A percentile compares a stretch with the other conserved stretches of the same genome.
Evolutionary conservation across 257 asterid species (phyloP).

Genomic region (Rehmannia glutinosa): DNA sequence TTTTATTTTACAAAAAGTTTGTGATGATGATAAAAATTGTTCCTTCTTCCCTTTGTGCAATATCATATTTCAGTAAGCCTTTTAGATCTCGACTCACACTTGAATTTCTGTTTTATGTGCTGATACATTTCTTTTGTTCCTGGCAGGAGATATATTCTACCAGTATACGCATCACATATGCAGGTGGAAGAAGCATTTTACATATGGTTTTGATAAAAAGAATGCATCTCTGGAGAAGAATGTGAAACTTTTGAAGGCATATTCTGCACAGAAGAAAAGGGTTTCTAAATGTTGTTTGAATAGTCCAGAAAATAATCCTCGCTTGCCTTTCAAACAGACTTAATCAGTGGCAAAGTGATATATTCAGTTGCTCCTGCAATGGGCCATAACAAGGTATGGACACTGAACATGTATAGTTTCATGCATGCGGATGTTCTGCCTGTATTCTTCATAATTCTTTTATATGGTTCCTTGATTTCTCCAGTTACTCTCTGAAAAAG

Average conservation of each 20-base stretch:
- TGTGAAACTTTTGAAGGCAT: conserved; percentile 17
- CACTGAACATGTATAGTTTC: too few relatives aligned
- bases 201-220: conserved; percentile 17
- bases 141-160: conserved; percentile 35
- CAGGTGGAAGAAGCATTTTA: conserved; percentile 28
- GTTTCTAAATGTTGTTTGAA: conserved; percentile 37
- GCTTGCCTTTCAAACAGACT: conserved; percentile 30
- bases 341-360: conserved; percentile 53
- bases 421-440: not conserved
- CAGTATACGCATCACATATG: conserved; percentile 21
- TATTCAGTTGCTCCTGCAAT: conserved; percentile 86
- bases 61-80: not conserved
- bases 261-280: conserved; percentile 23
- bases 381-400: conserved; percentile 87
- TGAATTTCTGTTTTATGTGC: not conserved
- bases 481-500: too few relatives aligned
- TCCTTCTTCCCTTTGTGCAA: not conserved
- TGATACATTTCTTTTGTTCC: conserved; percentile 10
- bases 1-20: too few relatives aligned
- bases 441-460: not conserved
- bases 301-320: conserved; percentile 24
- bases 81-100: not conserved
- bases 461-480: not conserved
- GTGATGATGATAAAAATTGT: not conserved
- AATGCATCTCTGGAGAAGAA: conserved; percentile 20